These are phyloP conservation scores for Phlebopus sp. DNA, from an alignment of 1,284 basidiomycete species.

Conservation along the genomic window DNA sequence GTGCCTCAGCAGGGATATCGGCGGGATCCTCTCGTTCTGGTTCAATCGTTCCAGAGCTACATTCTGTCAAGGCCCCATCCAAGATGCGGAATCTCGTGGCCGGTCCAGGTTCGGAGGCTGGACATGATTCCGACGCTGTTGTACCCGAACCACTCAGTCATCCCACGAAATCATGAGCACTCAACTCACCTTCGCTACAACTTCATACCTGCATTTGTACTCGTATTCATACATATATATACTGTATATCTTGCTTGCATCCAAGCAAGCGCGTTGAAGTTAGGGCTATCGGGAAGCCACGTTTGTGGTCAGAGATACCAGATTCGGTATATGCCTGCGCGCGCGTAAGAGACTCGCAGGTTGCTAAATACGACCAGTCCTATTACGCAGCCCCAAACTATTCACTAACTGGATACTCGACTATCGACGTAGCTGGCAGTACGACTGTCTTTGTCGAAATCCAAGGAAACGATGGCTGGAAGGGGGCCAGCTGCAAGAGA, in stretches of 20 bases:
- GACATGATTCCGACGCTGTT: conserved; percentile 38
- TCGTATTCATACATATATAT: conserved; percentile 11
- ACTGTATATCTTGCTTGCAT: conserved; percentile 11
- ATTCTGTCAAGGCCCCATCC: conserved; percentile 45
- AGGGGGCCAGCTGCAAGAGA: conserved; percentile 19
- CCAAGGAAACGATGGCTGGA: conserved; percentile 16
- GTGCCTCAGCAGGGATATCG: conserved; percentile 39
- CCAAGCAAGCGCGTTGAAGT: conserved; percentile 1
- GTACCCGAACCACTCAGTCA: conserved; percentile 18
- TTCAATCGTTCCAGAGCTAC: conserved; percentile 44
- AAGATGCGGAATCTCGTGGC: conserved; percentile 57
- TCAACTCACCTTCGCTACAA: conserved; percentile 6
- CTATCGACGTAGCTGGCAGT: conserved; percentile 7
- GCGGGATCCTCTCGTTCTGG: conserved; percentile 52
- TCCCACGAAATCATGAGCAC: conserved; percentile 20
- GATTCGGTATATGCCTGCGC: conserved; percentile 2
- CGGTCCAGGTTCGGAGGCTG: conserved; percentile 44
- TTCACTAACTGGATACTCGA: neutral
- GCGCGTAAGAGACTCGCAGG: neutral
- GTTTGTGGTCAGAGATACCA: conserved; percentile 13
- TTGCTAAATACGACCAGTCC: neutral
- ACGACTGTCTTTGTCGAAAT: conserved; percentile 18
- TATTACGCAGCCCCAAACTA: neutral
- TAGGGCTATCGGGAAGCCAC: conserved; percentile 5
- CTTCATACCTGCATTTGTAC: conserved; percentile 6